Base-by-base conservation (phyloP, 1,139 yeast genomes). In the Geotrichum fermentans region DNA sequence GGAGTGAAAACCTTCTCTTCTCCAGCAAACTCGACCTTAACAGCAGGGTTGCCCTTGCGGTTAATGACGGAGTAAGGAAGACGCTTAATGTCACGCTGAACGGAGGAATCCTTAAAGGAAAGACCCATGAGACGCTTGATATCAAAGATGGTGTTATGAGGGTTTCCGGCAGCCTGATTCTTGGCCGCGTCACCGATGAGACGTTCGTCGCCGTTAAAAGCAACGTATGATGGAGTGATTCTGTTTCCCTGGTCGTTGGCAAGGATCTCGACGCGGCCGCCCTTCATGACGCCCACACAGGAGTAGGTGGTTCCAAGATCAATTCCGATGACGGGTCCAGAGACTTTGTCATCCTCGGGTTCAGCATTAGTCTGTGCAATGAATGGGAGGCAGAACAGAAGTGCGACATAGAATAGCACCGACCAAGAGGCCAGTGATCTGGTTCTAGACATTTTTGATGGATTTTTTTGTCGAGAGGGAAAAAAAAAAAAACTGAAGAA, bases 161-260 rank as follows among this genome's bases (percentile, higher is more conserved):
- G 89, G 67, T 86, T 86, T 42, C 86, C 75, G 29, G 95, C 82
- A 51, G 92, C 94, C 73, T 88, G 96, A 73, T 87, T 88, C 77
- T 88, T 88, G 45, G 96, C 96, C 37, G 96, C 92, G 66, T 88
- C 96, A 66, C 96, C 96, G 57, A 88, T 90, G 58, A 88, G 78
- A 70, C 95, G 82, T 73, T 86, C 96, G 42, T 83, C 87, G 44
- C 79, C 83, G 43, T 87, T 83, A 69, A 86, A 86, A 16, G 95
- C 90, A 54, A 86, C 96, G 65, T 82, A 87, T 1, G 95, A 85
- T 35, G 96, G 96, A 44, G 96, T 88, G 62, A 87, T 88, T 75
- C 96, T 83, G 73, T 86, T 86, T 73, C 96, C 96, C 74, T 88
- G 96, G 69, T 88, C 96, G 67, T 88, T 88, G 60, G 96, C 96